Evolutionary conservation across 192 early-diverging fungal species (phyloP).

Genomic region (Coemansia sp.): DNA sequence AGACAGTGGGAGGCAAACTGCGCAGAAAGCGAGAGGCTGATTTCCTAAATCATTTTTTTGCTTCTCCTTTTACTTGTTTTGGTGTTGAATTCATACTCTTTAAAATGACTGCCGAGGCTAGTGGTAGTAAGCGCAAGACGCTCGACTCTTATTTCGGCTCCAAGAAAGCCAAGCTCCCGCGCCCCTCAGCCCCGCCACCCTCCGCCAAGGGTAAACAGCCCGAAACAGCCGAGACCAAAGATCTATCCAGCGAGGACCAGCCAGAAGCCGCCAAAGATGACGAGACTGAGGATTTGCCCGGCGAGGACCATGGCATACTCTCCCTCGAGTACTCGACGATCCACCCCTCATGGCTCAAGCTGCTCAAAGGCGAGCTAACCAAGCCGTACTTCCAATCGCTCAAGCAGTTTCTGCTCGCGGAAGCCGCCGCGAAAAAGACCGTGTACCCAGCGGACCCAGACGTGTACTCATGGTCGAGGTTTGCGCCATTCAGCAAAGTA

Average conservation of each 20-base stretch:
- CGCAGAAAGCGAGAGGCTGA: background rate
- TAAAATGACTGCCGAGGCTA: background rate
- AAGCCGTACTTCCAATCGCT: slow-evolving; percentile 60
- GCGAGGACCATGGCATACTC: slow-evolving; percentile 8
- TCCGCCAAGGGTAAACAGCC: background rate
- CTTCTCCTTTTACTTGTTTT: slow-evolving; percentile 4
- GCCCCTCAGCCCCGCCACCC: background rate
- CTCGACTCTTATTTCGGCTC: slow-evolving; percentile 37
- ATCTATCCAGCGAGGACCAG: background rate
- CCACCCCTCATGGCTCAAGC: slow-evolving; percentile 68
- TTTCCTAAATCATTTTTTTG: background rate
- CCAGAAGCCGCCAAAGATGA: background rate
- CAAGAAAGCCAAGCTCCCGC: slow-evolving; percentile 9
- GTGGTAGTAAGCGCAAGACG: slow-evolving; percentile 32
- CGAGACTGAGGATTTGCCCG: background rate
- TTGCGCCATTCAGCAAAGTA: slow-evolving; percentile 62
- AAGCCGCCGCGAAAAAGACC: slow-evolving; percentile 52
- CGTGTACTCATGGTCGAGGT: slow-evolving; percentile 85
- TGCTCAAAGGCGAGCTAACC: slow-evolving; percentile 57
- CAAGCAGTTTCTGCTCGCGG: slow-evolving; percentile 65
- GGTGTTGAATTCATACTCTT: background rate
- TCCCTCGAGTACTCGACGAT: slow-evolving; percentile 69
- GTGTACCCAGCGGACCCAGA: slow-evolving; percentile 74
- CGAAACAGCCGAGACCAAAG: too few species aligned
- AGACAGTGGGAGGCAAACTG: slow-evolving; percentile 20